Evolutionary conservation across 2,329 filamentous ascomycete genomes (phyloP).

Genomic region (Cladophialophora exuberans): DNA sequence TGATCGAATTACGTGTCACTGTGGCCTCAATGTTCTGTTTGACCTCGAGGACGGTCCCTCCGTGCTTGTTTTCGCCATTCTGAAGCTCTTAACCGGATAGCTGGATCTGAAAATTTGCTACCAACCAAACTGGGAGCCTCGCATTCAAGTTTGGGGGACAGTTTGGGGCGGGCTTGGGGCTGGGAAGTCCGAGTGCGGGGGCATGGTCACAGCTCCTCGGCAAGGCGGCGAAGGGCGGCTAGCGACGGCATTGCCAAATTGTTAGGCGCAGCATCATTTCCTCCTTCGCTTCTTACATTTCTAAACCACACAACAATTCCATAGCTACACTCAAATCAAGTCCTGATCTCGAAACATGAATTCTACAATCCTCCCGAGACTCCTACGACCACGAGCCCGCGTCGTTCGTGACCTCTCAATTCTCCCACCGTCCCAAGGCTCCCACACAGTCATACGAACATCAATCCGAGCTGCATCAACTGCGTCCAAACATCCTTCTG

Average conservation of each 20-base stretch:
- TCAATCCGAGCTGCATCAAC: constrained; percentile 28
- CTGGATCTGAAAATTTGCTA: too few species aligned
- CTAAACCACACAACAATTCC: neutral
- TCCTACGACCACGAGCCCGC: constrained; percentile 8
- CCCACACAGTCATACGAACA: neutral
- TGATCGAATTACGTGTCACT: too few species aligned
- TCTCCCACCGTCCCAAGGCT: neutral
- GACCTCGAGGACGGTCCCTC: too few species aligned
- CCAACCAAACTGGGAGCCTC: too few species aligned
- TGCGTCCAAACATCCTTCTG: constrained; percentile 70
- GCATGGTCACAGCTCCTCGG: constrained; percentile 36
- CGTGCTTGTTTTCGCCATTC: too few species aligned
- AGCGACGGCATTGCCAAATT: constrained; percentile 22
- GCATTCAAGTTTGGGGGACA: too few species aligned
- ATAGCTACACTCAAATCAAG: neutral
- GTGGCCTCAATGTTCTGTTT: too few species aligned
- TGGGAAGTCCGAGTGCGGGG: too few species aligned
- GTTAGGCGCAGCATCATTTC: too few species aligned
- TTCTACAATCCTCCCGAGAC: constrained; percentile 12
- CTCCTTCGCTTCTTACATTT: too few species aligned
- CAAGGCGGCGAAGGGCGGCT: constrained; percentile 44
- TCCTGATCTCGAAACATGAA: constrained; percentile 9
- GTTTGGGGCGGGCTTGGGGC: too few species aligned
- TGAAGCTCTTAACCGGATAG: too few species aligned
- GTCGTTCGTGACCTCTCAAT: neutral